Conservation (phyloP, 2,329 filamentous ascomycete species). For the Chrysoporthe deuterocubensis region DNA sequence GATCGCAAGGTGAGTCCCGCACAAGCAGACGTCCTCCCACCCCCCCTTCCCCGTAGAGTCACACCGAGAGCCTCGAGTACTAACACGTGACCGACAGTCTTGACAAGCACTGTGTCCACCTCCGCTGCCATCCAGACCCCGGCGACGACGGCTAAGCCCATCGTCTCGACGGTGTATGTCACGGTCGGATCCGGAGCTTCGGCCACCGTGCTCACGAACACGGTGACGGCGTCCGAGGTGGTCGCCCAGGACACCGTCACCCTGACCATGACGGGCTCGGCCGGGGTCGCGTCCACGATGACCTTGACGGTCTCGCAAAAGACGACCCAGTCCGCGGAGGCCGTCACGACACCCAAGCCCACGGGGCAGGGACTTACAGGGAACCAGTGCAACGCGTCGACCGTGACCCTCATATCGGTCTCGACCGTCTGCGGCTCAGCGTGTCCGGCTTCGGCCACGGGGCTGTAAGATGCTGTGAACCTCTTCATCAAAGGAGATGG, state of each 20-base stretch:
- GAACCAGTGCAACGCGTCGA: slow-evolving; percentile 23
- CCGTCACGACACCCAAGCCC: slow-evolving; percentile 12
- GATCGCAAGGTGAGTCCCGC: slow-evolving; percentile 13
- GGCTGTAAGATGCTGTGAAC: background rate
- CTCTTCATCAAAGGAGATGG: background rate
- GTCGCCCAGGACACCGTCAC: slow-evolving; percentile 25
- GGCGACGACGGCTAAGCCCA: slow-evolving; percentile 11
- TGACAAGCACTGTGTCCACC: slow-evolving; percentile 24
- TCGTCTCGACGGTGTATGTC: slow-evolving; percentile 26
- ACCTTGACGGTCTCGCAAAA: slow-evolving; percentile 23
- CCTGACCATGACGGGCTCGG: slow-evolving; percentile 20
- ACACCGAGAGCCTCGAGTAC: background rate
- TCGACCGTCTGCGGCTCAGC: slow-evolving; percentile 23
- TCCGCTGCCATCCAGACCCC: slow-evolving; percentile 22
- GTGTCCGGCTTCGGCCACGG: slow-evolving; percentile 15
- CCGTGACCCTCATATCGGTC: slow-evolving; percentile 25
- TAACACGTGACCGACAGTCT: background rate
- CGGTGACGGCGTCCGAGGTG: slow-evolving; percentile 22
- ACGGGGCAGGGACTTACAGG: slow-evolving; percentile 9
- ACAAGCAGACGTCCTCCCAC: background rate
- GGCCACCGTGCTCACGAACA: slow-evolving; percentile 21
- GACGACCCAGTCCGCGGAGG: slow-evolving; percentile 17
- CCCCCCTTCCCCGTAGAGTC: too few species aligned
- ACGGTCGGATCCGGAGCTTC: slow-evolving; percentile 20
- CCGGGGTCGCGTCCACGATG: slow-evolving; percentile 24